These are phyloP conservation scores for Rasamsonia emersonii DNA, from an alignment of 2,329 filamentous ascomycete genomes.

Conservation along the genomic window DNA sequence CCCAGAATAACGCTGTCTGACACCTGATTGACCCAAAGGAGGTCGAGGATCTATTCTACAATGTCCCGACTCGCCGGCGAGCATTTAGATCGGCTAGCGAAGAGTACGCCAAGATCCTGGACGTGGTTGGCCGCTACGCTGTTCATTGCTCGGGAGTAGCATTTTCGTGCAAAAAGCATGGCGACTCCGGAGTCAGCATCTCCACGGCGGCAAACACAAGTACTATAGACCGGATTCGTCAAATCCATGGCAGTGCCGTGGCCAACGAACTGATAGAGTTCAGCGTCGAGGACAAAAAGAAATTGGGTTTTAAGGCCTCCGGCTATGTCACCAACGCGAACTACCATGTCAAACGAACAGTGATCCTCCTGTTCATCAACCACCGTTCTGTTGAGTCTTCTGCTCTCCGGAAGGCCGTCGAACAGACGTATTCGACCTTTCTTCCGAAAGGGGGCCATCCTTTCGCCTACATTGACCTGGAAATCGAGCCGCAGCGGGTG, in stretches of 20 bases:
- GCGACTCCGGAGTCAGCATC: slow-evolving; percentile 74
- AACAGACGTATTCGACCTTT: slow-evolving; percentile 80
- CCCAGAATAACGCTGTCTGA: background rate
- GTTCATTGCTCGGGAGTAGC: slow-evolving; percentile 85
- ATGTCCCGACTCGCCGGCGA: slow-evolving; percentile 75
- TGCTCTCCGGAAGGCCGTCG: slow-evolving; percentile 77
- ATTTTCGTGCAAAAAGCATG: slow-evolving; percentile 95
- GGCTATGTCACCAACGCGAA: slow-evolving; percentile 89
- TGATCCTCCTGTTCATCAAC: slow-evolving; percentile 88
- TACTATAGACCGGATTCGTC: slow-evolving; percentile 74
- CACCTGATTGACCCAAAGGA: slow-evolving; percentile 16
- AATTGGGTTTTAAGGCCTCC: slow-evolving; percentile 71
- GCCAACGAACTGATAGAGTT: slow-evolving; percentile 84
- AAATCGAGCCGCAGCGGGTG: slow-evolving; percentile 84
- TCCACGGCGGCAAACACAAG: slow-evolving; percentile 67
- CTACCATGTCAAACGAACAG: slow-evolving; percentile 84
- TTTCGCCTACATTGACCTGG: slow-evolving; percentile 83
- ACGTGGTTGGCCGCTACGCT: slow-evolving; percentile 87
- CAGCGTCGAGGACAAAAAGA: slow-evolving; percentile 57
- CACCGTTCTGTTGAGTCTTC: slow-evolving; percentile 87
- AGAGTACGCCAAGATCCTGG: slow-evolving; percentile 96
- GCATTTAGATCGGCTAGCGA: slow-evolving; percentile 89
- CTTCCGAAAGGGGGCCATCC: slow-evolving; percentile 91
- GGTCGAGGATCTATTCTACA: slow-evolving; percentile 96
- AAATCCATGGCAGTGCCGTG: slow-evolving; percentile 75